phyloP scores from a whole-genome alignment of 2,329 filamentous ascomycete species.

The Dothideomycetidae sp. region DNA sequence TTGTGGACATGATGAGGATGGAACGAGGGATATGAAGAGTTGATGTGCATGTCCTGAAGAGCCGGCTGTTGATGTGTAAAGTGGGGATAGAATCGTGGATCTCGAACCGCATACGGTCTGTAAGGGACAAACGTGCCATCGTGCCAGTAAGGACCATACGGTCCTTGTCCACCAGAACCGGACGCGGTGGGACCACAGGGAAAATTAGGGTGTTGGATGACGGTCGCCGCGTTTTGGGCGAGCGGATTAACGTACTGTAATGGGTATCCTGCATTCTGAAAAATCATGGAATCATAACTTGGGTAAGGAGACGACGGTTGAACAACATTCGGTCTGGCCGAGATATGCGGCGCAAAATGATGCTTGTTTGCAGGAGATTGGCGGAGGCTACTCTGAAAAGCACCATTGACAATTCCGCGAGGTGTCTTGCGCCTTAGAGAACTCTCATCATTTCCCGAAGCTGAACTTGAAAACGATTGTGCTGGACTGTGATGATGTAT shows the following conservation, averaged over 20 bases:
- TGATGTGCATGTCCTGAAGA: not conserved
- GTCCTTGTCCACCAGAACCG: constrained; percentile 39
- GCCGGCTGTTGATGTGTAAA: constrained; percentile 1
- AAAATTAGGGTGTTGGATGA: constrained; percentile 45
- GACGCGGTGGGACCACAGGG: constrained; percentile 45
- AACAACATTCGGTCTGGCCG: no score
- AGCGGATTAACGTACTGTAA: constrained; percentile 12
- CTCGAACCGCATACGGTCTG: constrained; percentile 42
- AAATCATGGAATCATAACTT: constrained; percentile 47
- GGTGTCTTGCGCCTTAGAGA: constrained; percentile 84
- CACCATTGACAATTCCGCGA: constrained; percentile 79
- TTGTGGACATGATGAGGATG: not conserved
- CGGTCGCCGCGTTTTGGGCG: constrained; percentile 41
- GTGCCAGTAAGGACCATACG: constrained; percentile 49
- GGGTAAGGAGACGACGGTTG: no score
- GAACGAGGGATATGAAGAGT: not conserved
- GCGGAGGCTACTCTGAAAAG: constrained; percentile 62
- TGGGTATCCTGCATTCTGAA: constrained; percentile 34
- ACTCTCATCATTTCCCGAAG: constrained; percentile 44
- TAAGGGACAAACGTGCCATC: constrained; percentile 49
- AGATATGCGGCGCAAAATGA: no score
- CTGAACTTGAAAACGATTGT: not conserved
- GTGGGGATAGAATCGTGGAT: constrained; percentile 31
- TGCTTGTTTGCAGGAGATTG: constrained; percentile 49
- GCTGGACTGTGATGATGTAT: not conserved